Evolutionary conservation across 164 flowering plant species (phyloP).

Genomic region (Pachysandra terminalis): DNA sequence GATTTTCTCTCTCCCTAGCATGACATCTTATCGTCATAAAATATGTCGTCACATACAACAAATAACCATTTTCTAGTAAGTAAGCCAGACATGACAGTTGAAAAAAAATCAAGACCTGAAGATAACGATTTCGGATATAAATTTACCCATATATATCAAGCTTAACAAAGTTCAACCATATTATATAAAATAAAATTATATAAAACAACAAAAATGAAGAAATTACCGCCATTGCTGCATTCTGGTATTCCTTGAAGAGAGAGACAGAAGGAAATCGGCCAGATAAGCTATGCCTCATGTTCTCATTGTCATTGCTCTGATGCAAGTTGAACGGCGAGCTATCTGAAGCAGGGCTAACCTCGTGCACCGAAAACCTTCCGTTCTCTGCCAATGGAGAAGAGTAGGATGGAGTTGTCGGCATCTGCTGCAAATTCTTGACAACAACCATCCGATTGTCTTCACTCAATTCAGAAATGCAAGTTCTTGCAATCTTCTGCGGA

Average conservation of each 20-base stretch:
- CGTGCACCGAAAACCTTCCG: constrained; percentile 26
- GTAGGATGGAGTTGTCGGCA: constrained; percentile 21
- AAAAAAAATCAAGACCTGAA: too few species aligned
- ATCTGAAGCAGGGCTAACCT: constrained; percentile 30
- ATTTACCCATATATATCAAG: too few species aligned
- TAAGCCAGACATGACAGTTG: too few species aligned
- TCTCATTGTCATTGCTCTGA: constrained; percentile 27
- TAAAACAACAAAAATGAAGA: background rate
- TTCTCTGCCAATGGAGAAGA: constrained; percentile 31
- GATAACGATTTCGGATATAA: too few species aligned
- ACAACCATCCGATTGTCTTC: constrained; percentile 32
- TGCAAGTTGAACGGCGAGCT: constrained; percentile 21
- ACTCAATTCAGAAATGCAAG: constrained; percentile 22
- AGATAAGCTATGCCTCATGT: constrained; percentile 54
- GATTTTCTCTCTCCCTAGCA: too few species aligned
- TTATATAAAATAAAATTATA: background rate
- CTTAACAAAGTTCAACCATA: too few species aligned
- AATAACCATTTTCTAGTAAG: too few species aligned
- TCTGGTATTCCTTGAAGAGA: constrained; percentile 87
- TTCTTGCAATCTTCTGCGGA: constrained; percentile 41
- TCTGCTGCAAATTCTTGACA: constrained; percentile 33
- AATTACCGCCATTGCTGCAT: constrained; percentile 91
- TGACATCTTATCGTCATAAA: too few species aligned
- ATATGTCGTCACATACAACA: too few species aligned
- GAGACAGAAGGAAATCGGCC: constrained; percentile 74